Conservation (phyloP, 1,139 yeast genomes). For the Candida gigantensis region DNA sequence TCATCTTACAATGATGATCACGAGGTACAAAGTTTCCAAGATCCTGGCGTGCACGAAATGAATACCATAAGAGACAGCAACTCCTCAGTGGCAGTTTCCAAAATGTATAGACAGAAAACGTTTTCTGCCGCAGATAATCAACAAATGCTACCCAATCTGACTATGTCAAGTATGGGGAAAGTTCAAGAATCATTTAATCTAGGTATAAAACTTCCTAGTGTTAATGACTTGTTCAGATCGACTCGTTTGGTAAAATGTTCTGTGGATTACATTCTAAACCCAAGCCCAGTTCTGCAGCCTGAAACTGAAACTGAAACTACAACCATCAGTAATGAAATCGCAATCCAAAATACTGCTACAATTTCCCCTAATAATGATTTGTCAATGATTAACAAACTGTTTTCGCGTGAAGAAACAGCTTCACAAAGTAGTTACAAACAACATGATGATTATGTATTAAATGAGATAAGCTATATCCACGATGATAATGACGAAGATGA, state of each 20-base stretch:
- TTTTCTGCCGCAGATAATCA: conserved; percentile 9
- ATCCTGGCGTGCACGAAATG: too few species aligned
- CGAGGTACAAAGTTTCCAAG: too few species aligned
- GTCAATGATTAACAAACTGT: too few species aligned
- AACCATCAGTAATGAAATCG: background rate
- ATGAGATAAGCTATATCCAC: background rate
- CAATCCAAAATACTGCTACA: too few species aligned
- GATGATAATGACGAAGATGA: background rate
- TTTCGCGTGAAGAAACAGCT: too few species aligned
- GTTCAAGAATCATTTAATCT: too few species aligned
- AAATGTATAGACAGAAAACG: conserved; percentile 1
- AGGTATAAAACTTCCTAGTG: background rate
- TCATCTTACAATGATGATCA: too few species aligned
- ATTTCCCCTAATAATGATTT: too few species aligned
- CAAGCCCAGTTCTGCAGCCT: background rate
- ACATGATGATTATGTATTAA: conserved; percentile 1
- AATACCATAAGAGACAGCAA: too few species aligned
- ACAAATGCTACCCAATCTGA: background rate
- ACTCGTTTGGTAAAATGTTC: conserved; percentile 4
- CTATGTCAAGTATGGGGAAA: too few species aligned
- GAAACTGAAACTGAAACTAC: background rate
- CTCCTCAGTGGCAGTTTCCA: background rate
- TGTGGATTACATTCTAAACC: background rate
- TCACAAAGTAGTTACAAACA: too few species aligned
- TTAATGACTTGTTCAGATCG: background rate